Conservation (phyloP, 2,329 filamentous ascomycete species). For the Hymenoscyphus occultus region DNA sequence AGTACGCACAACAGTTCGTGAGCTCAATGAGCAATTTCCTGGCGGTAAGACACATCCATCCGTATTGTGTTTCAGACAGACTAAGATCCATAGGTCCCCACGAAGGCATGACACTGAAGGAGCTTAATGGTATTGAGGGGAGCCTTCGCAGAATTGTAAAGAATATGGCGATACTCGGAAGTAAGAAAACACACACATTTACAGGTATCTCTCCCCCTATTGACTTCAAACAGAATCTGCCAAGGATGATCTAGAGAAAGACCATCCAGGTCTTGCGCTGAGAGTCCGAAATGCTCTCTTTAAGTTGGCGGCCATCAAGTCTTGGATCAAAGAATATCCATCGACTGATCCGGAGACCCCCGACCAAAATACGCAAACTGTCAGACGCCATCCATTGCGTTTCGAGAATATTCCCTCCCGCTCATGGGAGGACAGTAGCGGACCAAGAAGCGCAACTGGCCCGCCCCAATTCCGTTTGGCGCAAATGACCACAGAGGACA, state of each 20-base stretch:
- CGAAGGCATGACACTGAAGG: neutral
- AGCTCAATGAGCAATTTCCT: neutral
- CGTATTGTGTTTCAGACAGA: neutral
- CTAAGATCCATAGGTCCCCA: neutral
- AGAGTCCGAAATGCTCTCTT: neutral
- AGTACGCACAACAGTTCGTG: neutral
- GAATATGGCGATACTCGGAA: neutral
- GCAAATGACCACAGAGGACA: too few species aligned
- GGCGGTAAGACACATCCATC: neutral
- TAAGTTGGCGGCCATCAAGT: neutral
- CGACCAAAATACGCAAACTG: neutral
- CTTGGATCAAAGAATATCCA: neutral
- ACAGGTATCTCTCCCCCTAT: neutral
- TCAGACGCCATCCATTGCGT: too few species aligned
- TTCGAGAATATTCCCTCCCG: too few species aligned
- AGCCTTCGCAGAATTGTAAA: neutral
- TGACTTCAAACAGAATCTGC: neutral
- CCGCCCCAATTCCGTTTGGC: too few species aligned
- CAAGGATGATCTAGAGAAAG: neutral
- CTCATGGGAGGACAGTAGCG: too few species aligned
- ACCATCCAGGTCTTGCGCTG: neutral
- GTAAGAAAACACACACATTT: neutral
- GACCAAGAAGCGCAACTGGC: too few species aligned
- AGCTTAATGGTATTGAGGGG: neutral
- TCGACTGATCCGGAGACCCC: neutral